Conservation (phyloP, 176 grass and related monocot species). For the Thinopyrum elongatum region DNA sequence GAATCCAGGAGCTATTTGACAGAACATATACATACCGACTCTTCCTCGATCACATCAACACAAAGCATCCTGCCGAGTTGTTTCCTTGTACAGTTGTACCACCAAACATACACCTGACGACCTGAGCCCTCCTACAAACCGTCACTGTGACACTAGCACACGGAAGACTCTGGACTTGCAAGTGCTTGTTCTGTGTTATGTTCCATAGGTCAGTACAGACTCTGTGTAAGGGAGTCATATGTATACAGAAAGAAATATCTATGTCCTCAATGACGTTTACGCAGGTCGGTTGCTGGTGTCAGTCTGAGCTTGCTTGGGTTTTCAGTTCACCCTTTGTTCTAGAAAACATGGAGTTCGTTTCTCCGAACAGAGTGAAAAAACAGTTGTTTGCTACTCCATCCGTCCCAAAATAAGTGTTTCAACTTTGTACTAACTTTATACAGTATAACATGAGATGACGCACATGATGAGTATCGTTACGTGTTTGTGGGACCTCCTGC, state of each 20-base stretch:
- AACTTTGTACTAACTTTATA: too few species aligned
- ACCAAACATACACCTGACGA: constrained; percentile 28
- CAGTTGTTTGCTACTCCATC: not conserved
- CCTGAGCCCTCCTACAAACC: not conserved
- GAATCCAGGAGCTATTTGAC: constrained; percentile 39
- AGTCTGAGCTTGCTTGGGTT: not conserved
- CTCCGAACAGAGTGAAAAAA: not conserved
- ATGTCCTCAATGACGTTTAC: not conserved
- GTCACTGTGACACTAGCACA: not conserved
- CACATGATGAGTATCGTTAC: not conserved
- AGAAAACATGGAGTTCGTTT: not conserved
- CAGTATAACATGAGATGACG: too few species aligned
- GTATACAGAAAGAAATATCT: not conserved
- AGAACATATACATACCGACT: constrained; percentile 18
- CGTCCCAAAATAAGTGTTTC: too few species aligned
- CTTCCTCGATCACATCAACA: constrained; percentile 45
- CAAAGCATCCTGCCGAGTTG: not conserved
- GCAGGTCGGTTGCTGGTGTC: not conserved
- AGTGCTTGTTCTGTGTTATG: not conserved
- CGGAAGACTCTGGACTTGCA: not conserved
- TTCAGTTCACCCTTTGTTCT: not conserved
- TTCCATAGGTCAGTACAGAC: not conserved
- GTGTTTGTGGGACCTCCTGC: not conserved
- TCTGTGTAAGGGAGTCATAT: not conserved
- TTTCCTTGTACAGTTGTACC: constrained; percentile 21